Conservation (phyloP, 2,329 filamentous ascomycete species). For the Penicillium paneum region DNA sequence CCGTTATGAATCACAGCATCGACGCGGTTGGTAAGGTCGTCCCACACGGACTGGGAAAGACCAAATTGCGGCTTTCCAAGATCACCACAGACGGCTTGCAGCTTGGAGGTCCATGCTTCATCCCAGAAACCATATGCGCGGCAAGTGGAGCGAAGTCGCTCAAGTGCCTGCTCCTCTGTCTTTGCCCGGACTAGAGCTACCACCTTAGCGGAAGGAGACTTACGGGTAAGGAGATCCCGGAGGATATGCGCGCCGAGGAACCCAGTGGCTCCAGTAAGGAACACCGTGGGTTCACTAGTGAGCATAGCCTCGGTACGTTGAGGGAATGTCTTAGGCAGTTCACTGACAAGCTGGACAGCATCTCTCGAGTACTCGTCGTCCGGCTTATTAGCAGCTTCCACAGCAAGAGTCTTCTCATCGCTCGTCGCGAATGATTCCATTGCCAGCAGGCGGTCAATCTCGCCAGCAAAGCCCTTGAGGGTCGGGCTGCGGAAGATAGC, state of each 20-base stretch:
- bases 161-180: slow-evolving; percentile 57
- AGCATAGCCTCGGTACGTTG: slow-evolving; percentile 35
- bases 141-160: slow-evolving; percentile 65
- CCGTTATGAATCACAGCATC: slow-evolving; percentile 82
- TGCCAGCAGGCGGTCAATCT: slow-evolving; percentile 53
- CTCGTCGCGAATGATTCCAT: slow-evolving; percentile 47
- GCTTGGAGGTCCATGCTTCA: slow-evolving; percentile 58
- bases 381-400: slow-evolving; percentile 38
- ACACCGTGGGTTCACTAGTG: slow-evolving; percentile 55
- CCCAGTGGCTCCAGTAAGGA: slow-evolving; percentile 85
- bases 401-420: slow-evolving; percentile 41
- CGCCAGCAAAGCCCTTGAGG: slow-evolving; percentile 54
- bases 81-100: slow-evolving; percentile 70
- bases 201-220: slow-evolving; percentile 56
- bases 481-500: slow-evolving; percentile 68
- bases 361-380: slow-evolving; percentile 52
- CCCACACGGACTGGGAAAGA: slow-evolving; percentile 64
- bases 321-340: slow-evolving; percentile 49
- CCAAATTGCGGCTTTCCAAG: slow-evolving; percentile 71
- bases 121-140: slow-evolving; percentile 78
- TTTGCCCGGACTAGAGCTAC: slow-evolving; percentile 74
- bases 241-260: slow-evolving; percentile 83
- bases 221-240: slow-evolving; percentile 66
- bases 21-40: slow-evolving; percentile 60
- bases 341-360: slow-evolving; percentile 45